Base-by-base conservation (phyloP, 257 asterid genomes). In the Gentiana straminea region DNA sequence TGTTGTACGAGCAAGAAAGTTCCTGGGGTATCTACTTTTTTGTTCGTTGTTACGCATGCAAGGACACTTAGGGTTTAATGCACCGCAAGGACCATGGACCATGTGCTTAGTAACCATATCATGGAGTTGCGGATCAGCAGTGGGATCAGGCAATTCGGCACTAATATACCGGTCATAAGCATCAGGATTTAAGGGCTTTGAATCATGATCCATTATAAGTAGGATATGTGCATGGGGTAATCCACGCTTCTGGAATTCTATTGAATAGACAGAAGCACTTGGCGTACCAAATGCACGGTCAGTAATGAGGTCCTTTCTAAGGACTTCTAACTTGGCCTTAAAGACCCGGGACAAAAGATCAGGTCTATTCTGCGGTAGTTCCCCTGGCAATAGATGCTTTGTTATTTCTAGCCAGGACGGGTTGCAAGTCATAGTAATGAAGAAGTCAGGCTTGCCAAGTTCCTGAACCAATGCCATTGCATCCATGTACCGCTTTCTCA, bases 31-130 rank as follows among this genome's bases (percentile, higher is more conserved):
- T 12, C n/a, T 24, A 11, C 1, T 49, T n/a, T 46, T 49, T 10
- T 7, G 41, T 44, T 7, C 7, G 1, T 53, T 53, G 3, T 8
- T n/a, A 32, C 8, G 47, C 64, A 59, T 59, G 13, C 64, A 59
- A 6, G 33, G 33, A 46, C 35, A 13, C 1, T n/a, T 12, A 2
- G 43, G 3, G 11, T 59, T 59, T 2, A 46, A 7, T 1, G 8
- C 13, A 46, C 64, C 64, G 47, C 64, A 59, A 4, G 64, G 64
- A 12, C 64, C 64, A 59, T 46, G 55, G 5, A 59, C 47, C 64
- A 59, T 59, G 15, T 59, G 64, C 47, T 47, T 41, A 5, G 3
- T n/a, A 8, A 57, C 3, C 12, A 57, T 2, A 52, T 5, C 3
- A 10, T 52, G 2, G n/a, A 52, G 56, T 5, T 7, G 6, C 2